Percentiles rank a stretch among this genome's conserved stretches.
These are phyloP conservation scores for Salix dunnii DNA, from an alignment of 345 rosid genomes.

Conservation along the genomic window DNA sequence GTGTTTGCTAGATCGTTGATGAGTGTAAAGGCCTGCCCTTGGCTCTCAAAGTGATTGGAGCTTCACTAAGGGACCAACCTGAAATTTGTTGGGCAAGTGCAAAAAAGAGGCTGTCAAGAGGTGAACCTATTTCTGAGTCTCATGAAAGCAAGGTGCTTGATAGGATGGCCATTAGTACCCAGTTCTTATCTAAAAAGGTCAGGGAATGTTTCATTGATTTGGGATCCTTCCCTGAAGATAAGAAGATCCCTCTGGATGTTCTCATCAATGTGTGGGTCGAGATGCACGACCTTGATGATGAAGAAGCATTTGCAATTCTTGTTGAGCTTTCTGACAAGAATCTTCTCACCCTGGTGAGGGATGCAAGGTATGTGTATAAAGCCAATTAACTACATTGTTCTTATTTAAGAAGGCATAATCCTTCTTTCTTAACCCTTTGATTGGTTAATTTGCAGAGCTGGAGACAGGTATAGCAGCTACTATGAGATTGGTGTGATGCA, in stretches of 20 bases:
- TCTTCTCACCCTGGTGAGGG: constrained; percentile 80
- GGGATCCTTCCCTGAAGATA: constrained; percentile 97
- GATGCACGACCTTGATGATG: constrained; percentile 54
- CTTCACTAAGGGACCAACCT: constrained; percentile 57
- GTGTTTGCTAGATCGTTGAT: constrained; percentile 49
- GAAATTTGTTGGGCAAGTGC: constrained; percentile 76
- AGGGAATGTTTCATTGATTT: constrained; percentile 82
- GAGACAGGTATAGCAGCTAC: constrained; percentile 60
- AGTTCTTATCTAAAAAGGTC: constrained; percentile 43
- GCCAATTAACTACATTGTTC: not conserved
- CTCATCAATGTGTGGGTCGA: constrained; percentile 89
- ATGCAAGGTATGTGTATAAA: constrained; percentile 44
- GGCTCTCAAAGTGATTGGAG: constrained; percentile 94
- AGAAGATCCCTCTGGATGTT: constrained; percentile 76
- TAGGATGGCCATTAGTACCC: constrained; percentile 71
- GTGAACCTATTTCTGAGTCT: constrained; percentile 72
- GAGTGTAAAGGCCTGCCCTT: constrained; percentile 93
- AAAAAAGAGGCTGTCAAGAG: constrained; percentile 48
- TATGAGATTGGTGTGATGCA: constrained; percentile 70
- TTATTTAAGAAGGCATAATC: not conserved
- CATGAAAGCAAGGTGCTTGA: constrained; percentile 65
- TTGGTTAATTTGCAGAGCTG: constrained; percentile 51
- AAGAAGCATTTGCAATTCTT: constrained; percentile 59
- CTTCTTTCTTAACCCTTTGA: not conserved
- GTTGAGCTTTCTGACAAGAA: constrained; percentile 71